phyloP scores from a whole-genome alignment of 441 rosid genomes.

The Croton laevigatus region DNA sequence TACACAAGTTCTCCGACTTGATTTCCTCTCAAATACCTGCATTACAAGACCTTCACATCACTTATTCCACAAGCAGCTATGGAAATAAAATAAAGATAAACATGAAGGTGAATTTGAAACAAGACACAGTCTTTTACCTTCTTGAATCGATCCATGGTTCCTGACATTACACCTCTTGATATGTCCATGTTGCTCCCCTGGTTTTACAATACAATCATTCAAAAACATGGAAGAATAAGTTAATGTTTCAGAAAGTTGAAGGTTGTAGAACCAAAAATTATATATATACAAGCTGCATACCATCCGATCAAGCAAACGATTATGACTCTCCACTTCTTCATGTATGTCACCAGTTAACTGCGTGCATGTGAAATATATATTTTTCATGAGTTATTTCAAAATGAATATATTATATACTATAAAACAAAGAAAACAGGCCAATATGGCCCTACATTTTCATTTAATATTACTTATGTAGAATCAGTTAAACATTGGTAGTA shows the following conservation, averaged over 20 bases:
- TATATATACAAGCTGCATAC: conserved; percentile 27
- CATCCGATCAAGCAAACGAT: conserved; percentile 70
- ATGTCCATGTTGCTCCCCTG: conserved; percentile 86
- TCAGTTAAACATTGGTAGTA: conserved; percentile 2
- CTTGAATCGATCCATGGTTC: conserved; percentile 83
- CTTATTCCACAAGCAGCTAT: conserved; percentile 11
- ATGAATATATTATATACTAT: not conserved
- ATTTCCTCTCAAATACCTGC: conserved; percentile 91
- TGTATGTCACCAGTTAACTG: conserved; percentile 88
- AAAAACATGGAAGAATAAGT: conserved; percentile 11
- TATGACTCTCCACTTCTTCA: conserved; percentile 83
- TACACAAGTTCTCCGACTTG: conserved; percentile 57
- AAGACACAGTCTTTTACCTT: conserved; percentile 40
- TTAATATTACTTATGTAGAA: not conserved
- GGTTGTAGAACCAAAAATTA: conserved; percentile 8
- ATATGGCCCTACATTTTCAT: not conserved
- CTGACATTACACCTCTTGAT: conserved; percentile 81
- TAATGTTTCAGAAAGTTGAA: not conserved
- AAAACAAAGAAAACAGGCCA: not conserved
- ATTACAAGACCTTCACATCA: conserved; percentile 12
- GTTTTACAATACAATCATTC: conserved; percentile 23
- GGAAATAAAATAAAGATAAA: conserved; percentile 7
- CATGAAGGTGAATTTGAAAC: conserved; percentile 7
- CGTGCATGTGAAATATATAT: conserved; percentile 5
- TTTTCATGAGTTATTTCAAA: not conserved